A percentile compares a stretch with the other conserved stretches of the same genome.
phyloP scores from a whole-genome alignment of 306 rosid genomes.

The Medicago lupulina region DNA sequence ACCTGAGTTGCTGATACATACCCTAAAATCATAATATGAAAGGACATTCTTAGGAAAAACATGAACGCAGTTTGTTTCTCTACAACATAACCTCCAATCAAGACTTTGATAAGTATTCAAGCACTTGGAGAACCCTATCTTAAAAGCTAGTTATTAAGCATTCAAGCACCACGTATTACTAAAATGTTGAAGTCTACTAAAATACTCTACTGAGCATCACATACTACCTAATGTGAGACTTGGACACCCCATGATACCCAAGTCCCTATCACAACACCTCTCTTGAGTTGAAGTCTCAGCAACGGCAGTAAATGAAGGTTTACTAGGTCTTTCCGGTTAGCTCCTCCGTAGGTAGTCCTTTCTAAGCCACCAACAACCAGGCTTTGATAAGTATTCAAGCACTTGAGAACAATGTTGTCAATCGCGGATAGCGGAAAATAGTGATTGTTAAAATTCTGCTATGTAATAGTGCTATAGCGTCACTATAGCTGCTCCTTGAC shows the following conservation, averaged over 20 bases:
- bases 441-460: too few species aligned
- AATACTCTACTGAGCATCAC: not conserved
- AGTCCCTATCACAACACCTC: not conserved
- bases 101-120: not conserved
- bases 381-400: not conserved
- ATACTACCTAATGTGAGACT: not conserved
- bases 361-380: not conserved
- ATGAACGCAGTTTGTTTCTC: slow-evolving; percentile 17
- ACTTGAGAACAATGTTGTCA: not conserved
- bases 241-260: not conserved
- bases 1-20: slow-evolving; percentile 81
- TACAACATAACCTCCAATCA: slow-evolving; percentile 18
- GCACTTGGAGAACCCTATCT: not conserved
- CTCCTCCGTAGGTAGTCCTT: not conserved
- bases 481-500: too few species aligned
- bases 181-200: too few species aligned
- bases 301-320: not conserved
- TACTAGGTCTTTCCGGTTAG: not conserved
- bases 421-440: too few species aligned
- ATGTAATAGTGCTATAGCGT: too few species aligned
- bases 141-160: not conserved
- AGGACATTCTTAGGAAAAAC: slow-evolving; percentile 36
- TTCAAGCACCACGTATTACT: too few species aligned
- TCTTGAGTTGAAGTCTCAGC: not conserved
- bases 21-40: slow-evolving; percentile 60